Evolutionary conservation across 2,329 filamentous ascomycete species (phyloP), one percentile per base, ranked within the genome.

Genomic region (Hypomyces rosellus): DNA sequence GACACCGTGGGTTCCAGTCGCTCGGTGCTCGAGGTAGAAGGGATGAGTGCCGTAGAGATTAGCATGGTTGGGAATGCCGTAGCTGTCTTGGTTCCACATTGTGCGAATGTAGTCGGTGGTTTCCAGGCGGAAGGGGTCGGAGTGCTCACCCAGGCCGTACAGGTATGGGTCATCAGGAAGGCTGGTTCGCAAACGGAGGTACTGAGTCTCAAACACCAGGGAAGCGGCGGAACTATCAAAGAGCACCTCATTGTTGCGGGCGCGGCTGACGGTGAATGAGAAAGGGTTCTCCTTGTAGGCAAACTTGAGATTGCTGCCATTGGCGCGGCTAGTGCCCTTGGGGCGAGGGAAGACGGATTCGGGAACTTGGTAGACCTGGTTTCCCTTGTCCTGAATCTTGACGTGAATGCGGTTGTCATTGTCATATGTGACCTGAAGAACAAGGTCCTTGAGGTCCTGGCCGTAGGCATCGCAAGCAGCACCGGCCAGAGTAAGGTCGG

Each of bases 91-190:
- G 44, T 82, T 84, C 81, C 85, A 88, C 6, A 89, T 62, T 0
- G 85, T 88, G 37, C 86, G 81, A 43, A 62, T 74, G 56, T 69
- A 69, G 65, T 86, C 78, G 33, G 77, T 82, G 0, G 81, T 85
- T 54, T 83, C 82, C 52, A 90, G 72, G 43, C 79, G 77, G 60
- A 89, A 82, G 1, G 82, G 74, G 57, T 91, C 87, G 2, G 80
- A 84, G 63, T 89, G 85, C 67, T 92, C 88, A 34, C 88, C 88
- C 2, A 92, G 74, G 1, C 89, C 88, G 62, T 93, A 93, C 5
- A 93, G 70, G 59, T 86, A 81, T 0, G 87, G 85, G 48, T 82
- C 72, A 1, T 78, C 66, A 0, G 88, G 87, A 11, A 93, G 73
- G 53, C 74, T 78, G 2, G 88, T 91, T 40, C 85, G 78, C 52